phyloP scores from a whole-genome alignment of 2,329 filamentous ascomycete species.

The Diaporthe vaccinii region DNA sequence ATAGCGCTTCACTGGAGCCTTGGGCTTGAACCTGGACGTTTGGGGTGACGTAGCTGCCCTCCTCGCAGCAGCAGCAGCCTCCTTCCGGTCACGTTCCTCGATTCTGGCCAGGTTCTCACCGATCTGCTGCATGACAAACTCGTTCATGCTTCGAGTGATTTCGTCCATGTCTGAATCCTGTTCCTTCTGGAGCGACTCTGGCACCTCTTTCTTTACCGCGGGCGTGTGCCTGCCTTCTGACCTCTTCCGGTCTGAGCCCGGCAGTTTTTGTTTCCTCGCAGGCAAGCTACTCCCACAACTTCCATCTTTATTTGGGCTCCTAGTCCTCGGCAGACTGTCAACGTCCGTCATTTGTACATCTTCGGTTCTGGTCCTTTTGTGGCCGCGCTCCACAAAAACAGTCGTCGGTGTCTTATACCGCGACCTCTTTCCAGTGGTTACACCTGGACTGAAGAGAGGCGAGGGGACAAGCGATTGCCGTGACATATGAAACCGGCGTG shows the following conservation, averaged over 20 bases:
- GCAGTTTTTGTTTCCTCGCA: conserved; percentile 51
- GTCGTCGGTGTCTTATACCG: conserved; percentile 56
- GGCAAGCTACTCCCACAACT: conserved; percentile 45
- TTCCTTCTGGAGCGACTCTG: conserved; percentile 50
- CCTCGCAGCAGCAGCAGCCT: conserved; percentile 33
- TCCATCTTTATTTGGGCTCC: conserved; percentile 32
- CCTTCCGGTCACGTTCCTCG: conserved; percentile 51
- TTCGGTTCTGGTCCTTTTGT: conserved; percentile 46
- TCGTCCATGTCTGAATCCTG: conserved; percentile 62
- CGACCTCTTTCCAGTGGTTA: conserved; percentile 55
- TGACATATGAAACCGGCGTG: conserved; percentile 70
- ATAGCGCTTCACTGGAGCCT: conserved; percentile 67
- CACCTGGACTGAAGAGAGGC: conserved; percentile 46
- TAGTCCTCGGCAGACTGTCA: background rate
- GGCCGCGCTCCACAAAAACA: conserved; percentile 68
- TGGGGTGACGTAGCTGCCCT: conserved; percentile 43
- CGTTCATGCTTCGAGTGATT: conserved; percentile 68
- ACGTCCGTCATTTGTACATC: conserved; percentile 37
- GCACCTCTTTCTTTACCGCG: conserved; percentile 45
- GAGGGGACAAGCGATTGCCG: conserved; percentile 57
- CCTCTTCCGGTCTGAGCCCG: conserved; percentile 48
- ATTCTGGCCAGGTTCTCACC: conserved; percentile 64
- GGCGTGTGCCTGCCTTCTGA: conserved; percentile 42
- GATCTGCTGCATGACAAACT: conserved; percentile 71
- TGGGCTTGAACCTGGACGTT: conserved; percentile 66